Conservation (phyloP, 1,139 yeast species). For the Zygosaccharomyces pseudobailii region DNA sequence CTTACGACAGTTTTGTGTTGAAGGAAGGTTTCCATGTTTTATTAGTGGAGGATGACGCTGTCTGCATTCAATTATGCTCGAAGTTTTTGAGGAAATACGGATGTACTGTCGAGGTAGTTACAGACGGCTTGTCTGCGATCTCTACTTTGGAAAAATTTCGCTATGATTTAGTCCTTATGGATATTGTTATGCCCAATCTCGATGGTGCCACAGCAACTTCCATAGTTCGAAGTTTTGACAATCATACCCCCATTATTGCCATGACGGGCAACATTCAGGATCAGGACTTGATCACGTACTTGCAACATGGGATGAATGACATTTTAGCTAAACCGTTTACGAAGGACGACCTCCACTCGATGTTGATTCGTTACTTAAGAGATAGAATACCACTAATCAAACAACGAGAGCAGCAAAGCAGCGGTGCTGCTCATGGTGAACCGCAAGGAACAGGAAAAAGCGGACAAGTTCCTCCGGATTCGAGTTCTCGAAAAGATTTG, state of each 20-base stretch:
- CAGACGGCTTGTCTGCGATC: constrained; percentile 88
- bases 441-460: neutral
- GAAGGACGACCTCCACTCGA: constrained; percentile 72
- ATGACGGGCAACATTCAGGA: constrained; percentile 89
- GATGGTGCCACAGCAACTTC: constrained; percentile 94
- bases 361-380: constrained; percentile 62
- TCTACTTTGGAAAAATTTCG: constrained; percentile 68
- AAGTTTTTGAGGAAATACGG: constrained; percentile 83
- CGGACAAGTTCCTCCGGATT: neutral
- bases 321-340: constrained; percentile 90
- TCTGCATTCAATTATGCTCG: constrained; percentile 71
- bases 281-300: constrained; percentile 71
- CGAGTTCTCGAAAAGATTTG: neutral
- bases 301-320: constrained; percentile 88
- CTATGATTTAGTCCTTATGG: constrained; percentile 86
- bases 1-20: constrained; percentile 15
- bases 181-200: constrained; percentile 87
- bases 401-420: constrained; percentile 9
- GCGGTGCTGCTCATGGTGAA: neutral
- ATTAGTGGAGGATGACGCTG: constrained; percentile 82
- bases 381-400: constrained; percentile 35
- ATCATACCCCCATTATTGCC: constrained; percentile 82
- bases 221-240: constrained; percentile 76
- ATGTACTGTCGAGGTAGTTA: constrained; percentile 86
- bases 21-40: constrained; percentile 58